These are phyloP conservation scores for Polytolypa hystricis DNA, from an alignment of 2,329 filamentous ascomycete genomes.

Conservation along the genomic window DNA sequence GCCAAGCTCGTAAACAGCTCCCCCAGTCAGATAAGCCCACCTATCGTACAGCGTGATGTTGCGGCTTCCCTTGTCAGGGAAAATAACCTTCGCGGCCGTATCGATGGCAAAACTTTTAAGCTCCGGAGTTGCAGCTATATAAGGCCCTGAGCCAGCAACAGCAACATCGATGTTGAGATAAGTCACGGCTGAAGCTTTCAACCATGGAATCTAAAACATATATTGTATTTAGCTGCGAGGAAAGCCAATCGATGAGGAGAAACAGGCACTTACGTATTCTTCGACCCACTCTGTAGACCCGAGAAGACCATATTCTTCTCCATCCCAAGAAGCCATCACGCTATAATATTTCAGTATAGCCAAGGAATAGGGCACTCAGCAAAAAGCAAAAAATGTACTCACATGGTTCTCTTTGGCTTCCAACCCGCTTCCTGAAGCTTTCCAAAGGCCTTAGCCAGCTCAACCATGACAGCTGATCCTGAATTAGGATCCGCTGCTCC, in stretches of 20 bases:
- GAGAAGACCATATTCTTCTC: conserved; percentile 29
- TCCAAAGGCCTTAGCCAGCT: conserved; percentile 40
- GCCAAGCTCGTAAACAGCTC: conserved; percentile 33
- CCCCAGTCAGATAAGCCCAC: conserved; percentile 25
- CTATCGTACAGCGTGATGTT: conserved; percentile 37
- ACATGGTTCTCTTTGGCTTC: conserved; percentile 42
- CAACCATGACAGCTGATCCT: conserved; percentile 39
- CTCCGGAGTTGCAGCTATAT: conserved; percentile 30
- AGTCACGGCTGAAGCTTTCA: conserved; percentile 32
- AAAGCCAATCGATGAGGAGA: background rate
- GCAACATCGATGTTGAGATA: conserved; percentile 45
- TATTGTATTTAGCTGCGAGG: conserved; percentile 1
- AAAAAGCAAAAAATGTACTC: conserved; percentile 1
- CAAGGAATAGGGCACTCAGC: conserved; percentile 5
- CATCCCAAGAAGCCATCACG: conserved; percentile 26
- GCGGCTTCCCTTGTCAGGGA: conserved; percentile 25
- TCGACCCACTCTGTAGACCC: conserved; percentile 40
- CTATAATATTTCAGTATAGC: too few relatives aligned
- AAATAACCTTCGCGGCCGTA: conserved; percentile 32
- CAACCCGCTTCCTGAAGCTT: conserved; percentile 38
- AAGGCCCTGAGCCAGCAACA: conserved; percentile 32
- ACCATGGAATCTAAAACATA: conserved; percentile 28
- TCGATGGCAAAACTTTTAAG: conserved; percentile 26
- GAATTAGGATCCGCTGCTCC: conserved; percentile 44
- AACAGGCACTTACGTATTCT: conserved; percentile 25